Conservation (phyloP, 768 basidiomycete genomes). For the Trametes sanguinea region DNA sequence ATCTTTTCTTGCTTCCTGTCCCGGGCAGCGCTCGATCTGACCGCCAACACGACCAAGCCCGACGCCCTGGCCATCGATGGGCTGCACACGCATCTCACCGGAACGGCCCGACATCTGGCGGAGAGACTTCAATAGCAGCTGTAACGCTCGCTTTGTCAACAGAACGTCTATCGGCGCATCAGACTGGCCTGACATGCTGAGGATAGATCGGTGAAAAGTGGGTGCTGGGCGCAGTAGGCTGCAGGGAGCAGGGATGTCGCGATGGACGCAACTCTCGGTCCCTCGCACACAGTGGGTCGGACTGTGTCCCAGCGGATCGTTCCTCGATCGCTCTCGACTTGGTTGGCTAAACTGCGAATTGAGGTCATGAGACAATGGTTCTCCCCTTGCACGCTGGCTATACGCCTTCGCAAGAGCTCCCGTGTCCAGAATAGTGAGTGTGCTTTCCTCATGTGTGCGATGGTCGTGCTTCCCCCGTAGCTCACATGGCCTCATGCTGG, state of each 20-base stretch:
- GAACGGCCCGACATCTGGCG: conserved; percentile 3
- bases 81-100: neutral
- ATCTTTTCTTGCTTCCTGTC: neutral
- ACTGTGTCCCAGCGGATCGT: no score
- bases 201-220: neutral
- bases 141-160: no score
- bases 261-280: no score
- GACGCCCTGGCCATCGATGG: conserved; percentile 3
- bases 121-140: neutral
- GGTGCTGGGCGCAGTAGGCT: neutral
- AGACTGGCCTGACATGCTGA: neutral
- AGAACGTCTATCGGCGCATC: neutral
- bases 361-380: conserved; percentile 5
- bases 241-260: neutral
- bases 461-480: neutral
- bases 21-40: conserved; percentile 8
- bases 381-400: neutral
- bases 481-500: conserved; percentile 7
- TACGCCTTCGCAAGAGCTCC: neutral
- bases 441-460: neutral
- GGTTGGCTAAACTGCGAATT: neutral
- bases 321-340: neutral
- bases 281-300: no score
- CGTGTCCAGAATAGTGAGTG: neutral
- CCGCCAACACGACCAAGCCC: neutral